phyloP scores from a whole-genome alignment of 2,329 filamentous ascomycete genomes.

The Phyllosticta citrichinensis region DNA sequence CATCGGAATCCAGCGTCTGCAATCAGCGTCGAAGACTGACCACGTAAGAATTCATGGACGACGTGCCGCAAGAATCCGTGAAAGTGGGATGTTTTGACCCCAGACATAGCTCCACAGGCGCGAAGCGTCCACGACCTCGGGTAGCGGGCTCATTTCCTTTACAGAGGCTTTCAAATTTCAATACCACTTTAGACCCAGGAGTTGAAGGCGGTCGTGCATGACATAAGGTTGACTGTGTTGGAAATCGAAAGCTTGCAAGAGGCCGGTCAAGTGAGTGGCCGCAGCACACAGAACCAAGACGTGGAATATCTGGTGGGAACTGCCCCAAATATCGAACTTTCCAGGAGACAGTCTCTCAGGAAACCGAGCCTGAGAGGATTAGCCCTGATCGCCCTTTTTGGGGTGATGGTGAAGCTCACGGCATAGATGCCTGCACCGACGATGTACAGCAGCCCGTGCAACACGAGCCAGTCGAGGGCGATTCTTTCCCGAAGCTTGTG shows the following conservation, averaged over 20 bases:
- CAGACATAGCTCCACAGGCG: not conserved
- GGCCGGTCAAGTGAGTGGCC: conserved; percentile 66
- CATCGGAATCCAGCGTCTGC: not conserved
- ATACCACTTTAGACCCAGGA: not conserved
- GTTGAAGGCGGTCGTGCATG: not conserved
- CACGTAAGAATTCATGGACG: not conserved
- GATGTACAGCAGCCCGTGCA: conserved; percentile 78
- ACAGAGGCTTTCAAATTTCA: not conserved
- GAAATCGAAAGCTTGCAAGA: conserved; percentile 78
- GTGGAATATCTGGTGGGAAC: conserved; percentile 95
- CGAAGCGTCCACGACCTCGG: not conserved
- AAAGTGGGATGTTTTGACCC: not conserved
- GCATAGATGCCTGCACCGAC: conserved; percentile 79
- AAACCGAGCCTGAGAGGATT: conserved; percentile 51
- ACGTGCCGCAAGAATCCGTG: not conserved
- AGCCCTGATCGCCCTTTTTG: not conserved
- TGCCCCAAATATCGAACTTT: conserved; percentile 80
- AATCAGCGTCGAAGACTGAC: not conserved
- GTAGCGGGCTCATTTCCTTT: not conserved
- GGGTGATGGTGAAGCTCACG: conserved; percentile 36
- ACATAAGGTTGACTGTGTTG: conserved; percentile 47
- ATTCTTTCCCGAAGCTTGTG: conserved; percentile 59
- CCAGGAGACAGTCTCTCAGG: conserved; percentile 75
- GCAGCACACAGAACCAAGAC: conserved; percentile 78
- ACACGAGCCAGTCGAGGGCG: conserved; percentile 67